Percentiles rank a stretch among this genome's conserved stretches.
These are phyloP conservation scores for Kluyveromyces marxianus DNA, from an alignment of 1,139 yeast genomes.

Conservation along the genomic window DNA sequence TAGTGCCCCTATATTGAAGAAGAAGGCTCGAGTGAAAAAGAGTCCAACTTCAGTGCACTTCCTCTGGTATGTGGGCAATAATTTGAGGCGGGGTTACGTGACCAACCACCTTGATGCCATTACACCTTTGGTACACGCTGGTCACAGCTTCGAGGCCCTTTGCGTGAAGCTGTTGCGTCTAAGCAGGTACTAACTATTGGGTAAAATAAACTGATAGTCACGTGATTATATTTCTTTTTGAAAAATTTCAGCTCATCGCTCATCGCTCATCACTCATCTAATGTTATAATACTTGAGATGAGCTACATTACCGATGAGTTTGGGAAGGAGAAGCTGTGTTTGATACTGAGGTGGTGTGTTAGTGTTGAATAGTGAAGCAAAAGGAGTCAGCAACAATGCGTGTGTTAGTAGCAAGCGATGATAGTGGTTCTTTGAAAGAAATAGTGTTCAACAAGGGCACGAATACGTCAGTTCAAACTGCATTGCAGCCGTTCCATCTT, in stretches of 20 bases:
- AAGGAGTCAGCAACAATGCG: conserved; percentile 16
- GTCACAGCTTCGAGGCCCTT: too few species aligned
- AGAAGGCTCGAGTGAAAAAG: too few species aligned
- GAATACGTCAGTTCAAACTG: conserved; percentile 59
- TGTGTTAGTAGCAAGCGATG: conserved; percentile 25
- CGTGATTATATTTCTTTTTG: background rate
- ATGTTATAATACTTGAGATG: background rate
- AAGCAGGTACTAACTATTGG: background rate
- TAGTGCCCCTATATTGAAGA: too few species aligned
- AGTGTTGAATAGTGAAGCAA: background rate
- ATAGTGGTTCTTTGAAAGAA: conserved; percentile 35
- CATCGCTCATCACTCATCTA: conserved; percentile 16
- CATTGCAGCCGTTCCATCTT: conserved; percentile 45
- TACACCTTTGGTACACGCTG: too few species aligned
- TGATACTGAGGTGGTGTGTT: too few species aligned
- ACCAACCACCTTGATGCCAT: too few species aligned
- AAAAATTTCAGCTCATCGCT: conserved; percentile 17
- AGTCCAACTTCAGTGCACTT: too few species aligned
- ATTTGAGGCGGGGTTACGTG: too few species aligned
- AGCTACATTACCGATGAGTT: background rate
- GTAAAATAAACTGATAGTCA: background rate
- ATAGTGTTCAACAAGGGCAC: conserved; percentile 52
- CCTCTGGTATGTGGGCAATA: too few species aligned
- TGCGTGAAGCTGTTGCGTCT: background rate
- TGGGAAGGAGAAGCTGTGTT: background rate